Conservation (phyloP, 1,284 basidiomycete species). For the Inonotus hispidus region DNA sequence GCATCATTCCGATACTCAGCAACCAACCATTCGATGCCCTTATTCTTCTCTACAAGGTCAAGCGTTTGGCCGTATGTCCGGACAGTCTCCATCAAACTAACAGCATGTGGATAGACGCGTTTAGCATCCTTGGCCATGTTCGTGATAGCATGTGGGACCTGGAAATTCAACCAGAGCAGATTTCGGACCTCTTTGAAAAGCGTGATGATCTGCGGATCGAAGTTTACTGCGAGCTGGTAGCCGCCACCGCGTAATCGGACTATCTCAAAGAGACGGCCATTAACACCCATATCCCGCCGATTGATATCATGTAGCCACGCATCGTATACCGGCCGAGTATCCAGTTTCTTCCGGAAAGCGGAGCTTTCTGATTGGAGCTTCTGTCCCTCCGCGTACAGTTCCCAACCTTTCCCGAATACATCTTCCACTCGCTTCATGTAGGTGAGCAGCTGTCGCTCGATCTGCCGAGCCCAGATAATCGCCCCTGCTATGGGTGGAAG, state of each 20-base stretch:
- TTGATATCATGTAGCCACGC: slow-evolving; percentile 97
- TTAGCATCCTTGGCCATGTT: slow-evolving; percentile 99
- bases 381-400: slow-evolving; percentile 98
- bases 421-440: slow-evolving; percentile 99
- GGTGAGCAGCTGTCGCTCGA: slow-evolving; percentile 90
- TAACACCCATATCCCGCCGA: slow-evolving; percentile 85
- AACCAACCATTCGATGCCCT: slow-evolving; percentile 88
- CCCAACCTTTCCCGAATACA: slow-evolving; percentile 97
- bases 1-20: slow-evolving; percentile 89
- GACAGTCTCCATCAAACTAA: slow-evolving; percentile 97
- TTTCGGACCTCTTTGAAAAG: slow-evolving; percentile 98
- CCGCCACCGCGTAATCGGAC: slow-evolving; percentile 76
- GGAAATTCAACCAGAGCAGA: slow-evolving; percentile 92
- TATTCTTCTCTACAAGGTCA: slow-evolving; percentile 83
- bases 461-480: slow-evolving; percentile 98
- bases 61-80: slow-evolving; percentile 94
- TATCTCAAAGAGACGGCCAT: slow-evolving; percentile 96
- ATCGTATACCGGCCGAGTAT: slow-evolving; percentile 90
- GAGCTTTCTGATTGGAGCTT: slow-evolving; percentile 89
- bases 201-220: slow-evolving; percentile 96
- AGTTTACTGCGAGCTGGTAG: slow-evolving; percentile 91
- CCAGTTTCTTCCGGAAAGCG: slow-evolving; percentile 94
- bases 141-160: slow-evolving; percentile 89
- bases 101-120: slow-evolving; percentile 96
- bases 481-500: slow-evolving; percentile 95